A percentile compares a stretch with the other conserved stretches of the same genome.
These are phyloP conservation scores for Chloroidium sp. DNA, from an alignment of 163 green algal species.

Conservation along the genomic window DNA sequence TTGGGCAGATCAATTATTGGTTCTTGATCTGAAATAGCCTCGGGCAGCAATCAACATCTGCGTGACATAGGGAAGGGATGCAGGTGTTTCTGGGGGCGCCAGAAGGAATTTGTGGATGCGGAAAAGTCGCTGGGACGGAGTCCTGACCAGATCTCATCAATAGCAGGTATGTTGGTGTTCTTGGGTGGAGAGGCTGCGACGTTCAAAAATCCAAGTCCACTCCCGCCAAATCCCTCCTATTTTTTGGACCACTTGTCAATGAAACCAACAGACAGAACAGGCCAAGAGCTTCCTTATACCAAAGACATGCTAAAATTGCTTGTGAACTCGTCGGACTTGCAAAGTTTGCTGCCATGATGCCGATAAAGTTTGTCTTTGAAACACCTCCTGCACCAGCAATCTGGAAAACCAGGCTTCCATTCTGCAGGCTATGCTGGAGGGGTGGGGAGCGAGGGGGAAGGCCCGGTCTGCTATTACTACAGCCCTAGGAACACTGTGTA, in stretches of 20 bases:
- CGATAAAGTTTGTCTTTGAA: not conserved
- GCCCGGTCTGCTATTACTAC: slow-evolving; percentile 70
- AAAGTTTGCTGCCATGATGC: not conserved
- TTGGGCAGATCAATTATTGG: no score
- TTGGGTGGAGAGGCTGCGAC: not conserved
- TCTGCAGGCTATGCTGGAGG: no score
- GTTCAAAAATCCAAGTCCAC: not conserved
- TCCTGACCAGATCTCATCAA: slow-evolving; percentile 30
- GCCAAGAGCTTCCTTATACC: no score
- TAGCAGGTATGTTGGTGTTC: slow-evolving; percentile 60
- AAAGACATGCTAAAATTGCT: not conserved
- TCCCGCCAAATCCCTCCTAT: not conserved
- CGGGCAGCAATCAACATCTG: no score
- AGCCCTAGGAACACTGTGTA: slow-evolving; percentile 48
- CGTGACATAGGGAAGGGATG: not conserved
- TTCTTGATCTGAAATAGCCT: not conserved
- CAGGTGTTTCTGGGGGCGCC: slow-evolving; percentile 68
- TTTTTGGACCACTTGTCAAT: not conserved
- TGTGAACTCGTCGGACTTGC: not conserved
- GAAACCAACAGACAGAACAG: not conserved
- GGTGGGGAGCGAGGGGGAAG: not conserved
- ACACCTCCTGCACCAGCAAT: slow-evolving; percentile 4
- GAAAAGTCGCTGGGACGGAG: slow-evolving; percentile 43
- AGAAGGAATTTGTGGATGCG: slow-evolving; percentile 69
- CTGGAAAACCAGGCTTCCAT: no score